Percentiles rank a stretch among this genome's conserved stretches.
These are phyloP conservation scores for Calonectria naviculata DNA, from an alignment of 2,329 filamentous ascomycete genomes.

Conservation along the genomic window DNA sequence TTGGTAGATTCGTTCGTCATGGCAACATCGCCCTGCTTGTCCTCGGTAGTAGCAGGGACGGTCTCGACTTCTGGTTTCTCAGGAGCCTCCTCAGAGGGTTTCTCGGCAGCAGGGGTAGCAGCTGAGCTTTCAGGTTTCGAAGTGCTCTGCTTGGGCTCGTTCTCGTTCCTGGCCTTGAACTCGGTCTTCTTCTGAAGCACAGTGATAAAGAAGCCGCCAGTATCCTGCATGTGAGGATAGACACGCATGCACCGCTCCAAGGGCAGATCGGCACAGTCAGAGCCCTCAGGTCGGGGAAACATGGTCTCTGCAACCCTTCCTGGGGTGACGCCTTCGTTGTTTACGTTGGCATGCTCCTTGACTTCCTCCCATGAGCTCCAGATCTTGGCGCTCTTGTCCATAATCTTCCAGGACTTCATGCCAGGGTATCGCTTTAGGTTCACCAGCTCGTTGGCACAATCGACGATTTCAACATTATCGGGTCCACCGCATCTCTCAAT, in stretches of 20 bases:
- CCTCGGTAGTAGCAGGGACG: conserved; percentile 12
- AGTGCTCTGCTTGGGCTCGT: conserved; percentile 55
- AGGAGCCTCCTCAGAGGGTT: conserved; percentile 27
- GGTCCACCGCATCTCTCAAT: conserved; percentile 90
- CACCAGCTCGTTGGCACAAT: conserved; percentile 83
- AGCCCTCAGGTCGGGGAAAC: conserved; percentile 75
- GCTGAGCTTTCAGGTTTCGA: conserved; percentile 27
- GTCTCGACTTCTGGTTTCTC: conserved; percentile 38
- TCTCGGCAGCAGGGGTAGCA: conserved; percentile 26
- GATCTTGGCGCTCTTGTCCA: conserved; percentile 84
- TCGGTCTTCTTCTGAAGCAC: conserved; percentile 93
- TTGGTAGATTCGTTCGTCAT: conserved; percentile 45
- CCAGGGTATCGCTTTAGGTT: conserved; percentile 81
- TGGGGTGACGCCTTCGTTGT: conserved; percentile 65
- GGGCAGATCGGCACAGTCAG: conserved; percentile 72
- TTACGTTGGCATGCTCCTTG: conserved; percentile 73
- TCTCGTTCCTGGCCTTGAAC: conserved; percentile 81
- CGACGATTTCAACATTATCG: conserved; percentile 83
- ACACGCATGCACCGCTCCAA: conserved; percentile 93
- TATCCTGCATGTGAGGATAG: conserved; percentile 96
- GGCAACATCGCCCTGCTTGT: conserved; percentile 41
- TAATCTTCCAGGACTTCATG: conserved; percentile 86
- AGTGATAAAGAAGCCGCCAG: conserved; percentile 96
- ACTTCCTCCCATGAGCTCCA: conserved; percentile 88
- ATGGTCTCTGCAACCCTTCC: conserved; percentile 81